These are phyloP conservation scores for Diaporthe ilicicola DNA, from an alignment of 2,329 filamentous ascomycete species.

Conservation along the genomic window DNA sequence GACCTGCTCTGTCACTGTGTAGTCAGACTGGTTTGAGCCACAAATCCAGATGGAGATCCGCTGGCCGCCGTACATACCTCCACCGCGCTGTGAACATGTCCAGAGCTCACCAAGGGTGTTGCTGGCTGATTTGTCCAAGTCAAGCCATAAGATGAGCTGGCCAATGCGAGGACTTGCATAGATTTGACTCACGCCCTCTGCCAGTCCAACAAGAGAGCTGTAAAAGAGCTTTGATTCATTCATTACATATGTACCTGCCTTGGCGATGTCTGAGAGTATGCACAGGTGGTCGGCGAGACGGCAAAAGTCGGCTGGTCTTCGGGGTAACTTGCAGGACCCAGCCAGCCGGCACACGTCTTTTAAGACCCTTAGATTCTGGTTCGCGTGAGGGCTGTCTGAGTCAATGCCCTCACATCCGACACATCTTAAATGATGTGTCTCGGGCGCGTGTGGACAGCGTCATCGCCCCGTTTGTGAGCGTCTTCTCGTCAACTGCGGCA, in stretches of 20 bases:
- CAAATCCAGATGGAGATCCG: background rate
- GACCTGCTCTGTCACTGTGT: background rate
- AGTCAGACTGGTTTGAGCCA: background rate
- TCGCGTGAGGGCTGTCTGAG: background rate
- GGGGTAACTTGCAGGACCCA: background rate
- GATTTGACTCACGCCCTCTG: background rate
- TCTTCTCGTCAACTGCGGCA: background rate
- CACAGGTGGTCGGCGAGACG: background rate
- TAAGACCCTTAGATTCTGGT: background rate
- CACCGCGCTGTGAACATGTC: too few species aligned
- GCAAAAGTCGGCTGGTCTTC: background rate
- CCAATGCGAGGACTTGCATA: background rate
- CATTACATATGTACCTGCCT: background rate
- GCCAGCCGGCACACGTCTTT: background rate
- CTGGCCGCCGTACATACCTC: background rate
- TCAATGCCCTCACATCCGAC: background rate
- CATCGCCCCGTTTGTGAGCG: slow-evolving; percentile 7
- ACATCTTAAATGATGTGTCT: slow-evolving; percentile 11
- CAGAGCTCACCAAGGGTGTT: background rate
- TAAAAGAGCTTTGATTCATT: background rate
- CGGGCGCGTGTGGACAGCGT: background rate
- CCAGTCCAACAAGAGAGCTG: background rate
- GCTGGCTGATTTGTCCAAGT: background rate
- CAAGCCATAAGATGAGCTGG: background rate
- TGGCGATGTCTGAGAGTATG: background rate